These are phyloP conservation scores for Cardamine occulta DNA, from an alignment of 345 rosid species.

Conservation along the genomic window DNA sequence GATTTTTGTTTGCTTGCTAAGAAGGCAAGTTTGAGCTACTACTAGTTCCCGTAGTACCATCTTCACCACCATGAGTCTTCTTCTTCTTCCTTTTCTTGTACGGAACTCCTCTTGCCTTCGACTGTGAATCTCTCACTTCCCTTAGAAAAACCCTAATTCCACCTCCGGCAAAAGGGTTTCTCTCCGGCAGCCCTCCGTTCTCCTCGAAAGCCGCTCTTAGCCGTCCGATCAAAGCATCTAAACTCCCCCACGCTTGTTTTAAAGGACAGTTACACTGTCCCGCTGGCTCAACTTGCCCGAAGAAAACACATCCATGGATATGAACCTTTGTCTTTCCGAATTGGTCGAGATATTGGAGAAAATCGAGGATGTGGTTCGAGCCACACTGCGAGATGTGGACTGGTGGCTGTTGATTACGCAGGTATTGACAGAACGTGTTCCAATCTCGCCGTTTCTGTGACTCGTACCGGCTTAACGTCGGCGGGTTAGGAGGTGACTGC, in stretches of 20 bases:
- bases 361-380: constrained; percentile 73
- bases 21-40: constrained; percentile 42
- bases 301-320: constrained; percentile 74
- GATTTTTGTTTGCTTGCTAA: constrained; percentile 37
- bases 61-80: constrained; percentile 43
- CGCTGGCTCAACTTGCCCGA: constrained; percentile 80
- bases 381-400: constrained; percentile 68
- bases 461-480: constrained; percentile 70
- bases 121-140: constrained; percentile 85
- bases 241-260: constrained; percentile 93
- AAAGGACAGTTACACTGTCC: constrained; percentile 86
- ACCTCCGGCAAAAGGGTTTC: constrained; percentile 81
- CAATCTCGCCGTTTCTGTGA: constrained; percentile 89
- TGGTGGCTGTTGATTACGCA: constrained; percentile 86
- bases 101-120: constrained; percentile 85
- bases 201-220: constrained; percentile 87
- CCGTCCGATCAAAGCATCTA: constrained; percentile 89
- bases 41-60: constrained; percentile 41
- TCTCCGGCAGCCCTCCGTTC: constrained; percentile 79
- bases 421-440: constrained; percentile 88
- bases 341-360: constrained; percentile 79
- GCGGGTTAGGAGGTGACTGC: constrained; percentile 50
- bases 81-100: constrained; percentile 91
- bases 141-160: constrained; percentile 70
- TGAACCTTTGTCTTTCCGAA: constrained; percentile 93